These are phyloP conservation scores for Candida boleticola DNA, from an alignment of 805 yeast species.

Conservation along the genomic window DNA sequence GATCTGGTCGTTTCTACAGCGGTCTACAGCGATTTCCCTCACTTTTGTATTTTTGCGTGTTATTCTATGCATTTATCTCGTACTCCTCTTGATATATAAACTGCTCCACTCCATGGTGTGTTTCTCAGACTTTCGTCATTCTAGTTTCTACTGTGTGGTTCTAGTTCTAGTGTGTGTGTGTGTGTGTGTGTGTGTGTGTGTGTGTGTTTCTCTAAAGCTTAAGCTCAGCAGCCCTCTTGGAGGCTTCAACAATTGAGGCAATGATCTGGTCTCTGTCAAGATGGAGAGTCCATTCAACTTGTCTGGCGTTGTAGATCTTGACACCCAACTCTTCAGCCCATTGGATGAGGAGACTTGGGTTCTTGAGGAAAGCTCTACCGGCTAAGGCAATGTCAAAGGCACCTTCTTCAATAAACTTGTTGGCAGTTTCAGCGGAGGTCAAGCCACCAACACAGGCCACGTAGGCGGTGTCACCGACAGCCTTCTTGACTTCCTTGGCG, in stretches of 20 bases:
- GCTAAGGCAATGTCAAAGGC: conserved; percentile 47
- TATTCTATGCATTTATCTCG: too few relatives aligned
- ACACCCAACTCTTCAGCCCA: conserved; percentile 53
- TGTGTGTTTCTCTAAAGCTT: too few relatives aligned
- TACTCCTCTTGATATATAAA: too few relatives aligned
- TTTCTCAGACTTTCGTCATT: too few relatives aligned
- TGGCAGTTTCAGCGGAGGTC: conserved; percentile 29
- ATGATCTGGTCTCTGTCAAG: conserved; percentile 16
- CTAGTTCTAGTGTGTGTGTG: too few relatives aligned
- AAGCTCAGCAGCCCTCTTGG: background rate
- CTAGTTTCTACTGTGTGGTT: too few relatives aligned
- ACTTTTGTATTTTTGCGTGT: too few relatives aligned
- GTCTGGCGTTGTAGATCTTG: conserved; percentile 32
- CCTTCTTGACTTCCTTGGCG: conserved; percentile 43
- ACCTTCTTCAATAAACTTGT: conserved; percentile 39
- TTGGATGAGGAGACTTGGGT: conserved; percentile 49
- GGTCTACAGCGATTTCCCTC: too few relatives aligned
- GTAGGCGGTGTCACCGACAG: conserved; percentile 39
- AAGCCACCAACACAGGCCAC: conserved; percentile 51
- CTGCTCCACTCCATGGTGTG: too few relatives aligned
- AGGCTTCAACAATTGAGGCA: conserved; percentile 13
- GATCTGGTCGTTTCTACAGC: too few relatives aligned
- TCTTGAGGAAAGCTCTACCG: conserved; percentile 45
- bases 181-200: too few relatives aligned
- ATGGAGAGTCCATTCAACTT: conserved; percentile 19